Percentiles rank a stretch among this genome's conserved stretches.
Conservation (phyloP, 768 basidiomycete species). For the Russula compacta region DNA sequence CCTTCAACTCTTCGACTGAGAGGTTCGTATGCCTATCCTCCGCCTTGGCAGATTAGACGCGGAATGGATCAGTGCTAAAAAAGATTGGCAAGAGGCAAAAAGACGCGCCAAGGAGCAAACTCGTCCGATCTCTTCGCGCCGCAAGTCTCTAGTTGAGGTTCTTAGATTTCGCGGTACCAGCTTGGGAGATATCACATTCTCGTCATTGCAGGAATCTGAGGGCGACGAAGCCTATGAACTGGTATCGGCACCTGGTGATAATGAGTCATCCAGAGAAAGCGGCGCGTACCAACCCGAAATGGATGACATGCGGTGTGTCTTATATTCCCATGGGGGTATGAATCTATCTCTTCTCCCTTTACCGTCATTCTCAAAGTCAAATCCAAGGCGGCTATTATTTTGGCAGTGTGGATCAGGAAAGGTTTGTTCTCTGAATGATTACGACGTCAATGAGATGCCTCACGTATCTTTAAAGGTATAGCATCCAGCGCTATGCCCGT, state of each 20-base stretch:
- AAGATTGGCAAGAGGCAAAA: conserved; percentile 69
- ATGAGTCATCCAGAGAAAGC: conserved; percentile 26
- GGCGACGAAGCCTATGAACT: conserved; percentile 17
- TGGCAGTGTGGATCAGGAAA: conserved; percentile 70
- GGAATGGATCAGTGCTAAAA: conserved; percentile 82
- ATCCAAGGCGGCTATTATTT: conserved; percentile 71
- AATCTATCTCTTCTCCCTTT: neutral
- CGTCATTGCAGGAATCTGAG: conserved; percentile 3
- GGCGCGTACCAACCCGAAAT: conserved; percentile 52
- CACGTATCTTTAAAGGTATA: conserved; percentile 36
- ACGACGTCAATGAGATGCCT: neutral
- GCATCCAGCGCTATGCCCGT: conserved; percentile 76
- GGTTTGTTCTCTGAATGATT: conserved; percentile 29
- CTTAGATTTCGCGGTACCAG: neutral
- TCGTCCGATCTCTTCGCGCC: neutral
- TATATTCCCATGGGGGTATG: conserved; percentile 72
- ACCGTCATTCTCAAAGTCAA: conserved; percentile 8
- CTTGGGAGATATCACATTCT: neutral
- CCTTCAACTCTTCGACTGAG: neutral
- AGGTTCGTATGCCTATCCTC: neutral
- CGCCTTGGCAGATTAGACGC: conserved; percentile 53
- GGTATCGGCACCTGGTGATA: conserved; percentile 14
- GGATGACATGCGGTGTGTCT: conserved; percentile 78
- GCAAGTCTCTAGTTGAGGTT: neutral
- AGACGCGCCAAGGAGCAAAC: conserved; percentile 35